phyloP scores from a whole-genome alignment of 2,329 filamentous ascomycete species.

The Pseudopithomyces maydicus region DNA sequence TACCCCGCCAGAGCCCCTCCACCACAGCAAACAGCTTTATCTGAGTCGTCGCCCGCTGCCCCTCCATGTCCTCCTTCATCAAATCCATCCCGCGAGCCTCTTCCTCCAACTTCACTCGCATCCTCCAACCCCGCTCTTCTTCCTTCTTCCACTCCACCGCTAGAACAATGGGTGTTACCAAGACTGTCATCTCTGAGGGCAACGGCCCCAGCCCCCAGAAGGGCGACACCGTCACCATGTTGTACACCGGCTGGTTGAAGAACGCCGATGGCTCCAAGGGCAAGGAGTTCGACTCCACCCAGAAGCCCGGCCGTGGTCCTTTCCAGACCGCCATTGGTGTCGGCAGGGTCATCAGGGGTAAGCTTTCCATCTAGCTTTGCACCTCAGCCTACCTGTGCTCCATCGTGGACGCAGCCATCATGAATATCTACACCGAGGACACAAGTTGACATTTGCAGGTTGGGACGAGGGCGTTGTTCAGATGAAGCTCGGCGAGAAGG shows the following conservation, averaged over 20 bases:
- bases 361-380: conserved; percentile 13
- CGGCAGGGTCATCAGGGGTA: conserved; percentile 85
- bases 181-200: conserved; percentile 35
- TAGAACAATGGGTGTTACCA: conserved; percentile 34
- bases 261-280: conserved; percentile 30
- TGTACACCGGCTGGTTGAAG: conserved; percentile 39
- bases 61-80: conserved; percentile 5
- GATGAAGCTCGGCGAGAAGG: conserved; percentile 92
- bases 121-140: neutral
- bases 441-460: conserved; percentile 31
- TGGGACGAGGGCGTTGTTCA: conserved; percentile 66
- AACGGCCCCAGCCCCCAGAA: conserved; percentile 33
- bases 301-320: conserved; percentile 65
- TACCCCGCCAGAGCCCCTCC: conserved; percentile 6
- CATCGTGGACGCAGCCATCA: neutral
- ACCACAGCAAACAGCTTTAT: conserved; percentile 1
- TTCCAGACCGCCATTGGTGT: conserved; percentile 80
- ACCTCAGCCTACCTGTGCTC: neutral
- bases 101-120: neutral
- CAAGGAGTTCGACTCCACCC: conserved; percentile 77
- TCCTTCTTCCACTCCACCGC: conserved; percentile 18
- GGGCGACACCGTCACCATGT: conserved; percentile 38
- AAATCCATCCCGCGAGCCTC: conserved; percentile 2
- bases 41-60: neutral
- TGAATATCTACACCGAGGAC: neutral